phyloP scores from a whole-genome alignment of 305 asterid genomes.

The Stenogyne calaminthoides region DNA sequence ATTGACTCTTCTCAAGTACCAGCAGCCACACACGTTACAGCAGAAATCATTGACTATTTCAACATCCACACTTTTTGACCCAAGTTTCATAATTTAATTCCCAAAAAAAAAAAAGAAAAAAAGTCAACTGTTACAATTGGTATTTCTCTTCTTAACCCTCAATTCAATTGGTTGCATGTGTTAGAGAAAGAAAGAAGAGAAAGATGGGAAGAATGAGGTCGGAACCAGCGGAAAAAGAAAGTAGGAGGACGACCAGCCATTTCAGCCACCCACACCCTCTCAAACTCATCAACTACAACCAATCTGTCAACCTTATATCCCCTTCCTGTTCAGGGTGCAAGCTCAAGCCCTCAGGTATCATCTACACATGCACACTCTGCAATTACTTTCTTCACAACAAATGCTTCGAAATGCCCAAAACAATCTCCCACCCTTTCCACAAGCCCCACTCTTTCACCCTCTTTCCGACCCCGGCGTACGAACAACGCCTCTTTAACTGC shows the following conservation, averaged over 20 bases:
- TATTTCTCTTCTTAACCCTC: not conserved
- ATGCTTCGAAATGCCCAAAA: slow-evolving; percentile 50
- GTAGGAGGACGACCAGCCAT: slow-evolving; percentile 31
- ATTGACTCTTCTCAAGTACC: no score
- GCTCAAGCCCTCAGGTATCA: slow-evolving; percentile 32
- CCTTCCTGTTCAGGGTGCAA: slow-evolving; percentile 46
- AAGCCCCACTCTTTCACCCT: slow-evolving; percentile 34
- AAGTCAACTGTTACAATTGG: not conserved
- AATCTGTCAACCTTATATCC: not conserved
- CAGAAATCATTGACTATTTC: not conserved
- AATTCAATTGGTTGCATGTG: not conserved
- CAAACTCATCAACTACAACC: slow-evolving; percentile 19
- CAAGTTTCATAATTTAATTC: no score
- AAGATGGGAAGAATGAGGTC: slow-evolving; percentile 26
- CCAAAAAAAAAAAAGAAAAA: no score
- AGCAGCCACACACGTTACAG: not conserved
- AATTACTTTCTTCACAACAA: slow-evolving; percentile 47
- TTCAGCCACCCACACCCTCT: slow-evolving; percentile 50
- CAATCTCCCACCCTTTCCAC: slow-evolving; percentile 48
- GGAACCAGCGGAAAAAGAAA: slow-evolving; percentile 7
- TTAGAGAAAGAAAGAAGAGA: not conserved
- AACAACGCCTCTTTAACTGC: slow-evolving; percentile 49
- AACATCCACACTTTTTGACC: no score
- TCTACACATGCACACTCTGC: slow-evolving; percentile 50
- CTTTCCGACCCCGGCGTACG: slow-evolving; percentile 40